These are phyloP conservation scores for Centrapalus pauciflorus DNA, from an alignment of 129 eudicot genomes.

Conservation along the genomic window DNA sequence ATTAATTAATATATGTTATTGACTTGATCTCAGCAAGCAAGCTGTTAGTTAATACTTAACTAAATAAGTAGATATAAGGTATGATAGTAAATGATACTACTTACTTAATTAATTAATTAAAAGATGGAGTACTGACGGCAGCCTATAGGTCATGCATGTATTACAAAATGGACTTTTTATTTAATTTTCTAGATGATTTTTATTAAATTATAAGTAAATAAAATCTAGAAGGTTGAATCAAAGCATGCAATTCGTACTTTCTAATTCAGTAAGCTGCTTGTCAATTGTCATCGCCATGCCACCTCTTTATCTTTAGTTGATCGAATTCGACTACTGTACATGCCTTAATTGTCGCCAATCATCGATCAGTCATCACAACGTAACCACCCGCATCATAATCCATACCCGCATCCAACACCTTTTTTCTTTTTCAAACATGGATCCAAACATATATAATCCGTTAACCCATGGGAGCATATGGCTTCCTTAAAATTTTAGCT, in stretches of 20 bases:
- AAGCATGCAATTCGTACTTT: slow-evolving; percentile 8
- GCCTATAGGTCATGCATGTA: slow-evolving; percentile 14
- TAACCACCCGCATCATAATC: background rate
- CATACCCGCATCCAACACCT: background rate
- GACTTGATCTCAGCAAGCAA: too few relatives aligned
- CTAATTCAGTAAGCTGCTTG: slow-evolving; percentile 15
- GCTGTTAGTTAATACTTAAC: too few relatives aligned
- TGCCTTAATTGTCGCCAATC: too few relatives aligned
- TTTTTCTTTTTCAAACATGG: too few relatives aligned
- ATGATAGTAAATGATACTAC: too few relatives aligned
- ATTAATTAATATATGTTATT: too few relatives aligned
- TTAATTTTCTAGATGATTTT: slow-evolving; percentile 13
- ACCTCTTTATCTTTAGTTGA: slow-evolving; percentile 1
- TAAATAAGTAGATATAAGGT: too few relatives aligned
- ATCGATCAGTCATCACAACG: too few relatives aligned
- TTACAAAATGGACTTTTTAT: slow-evolving; percentile 16
- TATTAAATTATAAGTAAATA: background rate
- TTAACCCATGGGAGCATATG: too few relatives aligned
- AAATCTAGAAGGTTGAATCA: slow-evolving; percentile 17
- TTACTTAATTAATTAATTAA: background rate
- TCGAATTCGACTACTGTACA: too few relatives aligned
- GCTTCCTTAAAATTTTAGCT: too few relatives aligned
- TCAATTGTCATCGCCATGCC: background rate
- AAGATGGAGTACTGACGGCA: slow-evolving; percentile 6
- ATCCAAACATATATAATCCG: too few relatives aligned